Base-by-base conservation (phyloP, 2,329 filamentous ascomycete genomes). In the Hypocreales sp. region DNA sequence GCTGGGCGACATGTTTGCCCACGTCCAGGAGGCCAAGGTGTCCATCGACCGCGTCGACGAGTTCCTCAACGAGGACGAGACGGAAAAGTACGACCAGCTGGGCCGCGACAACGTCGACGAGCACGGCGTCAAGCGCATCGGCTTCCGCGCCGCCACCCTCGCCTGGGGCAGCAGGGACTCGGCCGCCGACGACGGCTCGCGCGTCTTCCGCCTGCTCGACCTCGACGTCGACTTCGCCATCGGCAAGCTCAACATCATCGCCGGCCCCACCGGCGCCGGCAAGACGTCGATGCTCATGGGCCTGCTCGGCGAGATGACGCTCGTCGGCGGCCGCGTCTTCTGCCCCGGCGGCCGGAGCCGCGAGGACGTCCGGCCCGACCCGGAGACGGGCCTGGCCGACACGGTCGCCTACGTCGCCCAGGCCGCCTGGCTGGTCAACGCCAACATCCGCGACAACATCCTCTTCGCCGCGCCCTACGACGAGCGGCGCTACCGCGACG, bases 281-380 rank as follows among this genome's bases (percentile, higher is more conserved):
- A 98, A 98, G 61, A 93, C 87, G 0, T 95, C 87, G 1, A 60
- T 98, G 44, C 63, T 98, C 13, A 93, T 98, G 87, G 90, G 86
- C 16, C 61, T 98, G 15, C 68, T 98, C 2, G 90, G 90, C 33
- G 90, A 98, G 56, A 98, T 98, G 90, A 90, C 80, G 1, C 56
- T 86, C 27, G 55, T 93, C 15, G 65, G 76, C 31, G 90, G 90
- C 30, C 68, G 67, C 8, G 79, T 95, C 6, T 83, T 76, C 51
- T 68, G 95, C 15, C 90, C 90, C 4, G 83, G 86, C 28, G 83
- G 81, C 23, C 72, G 70, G 34, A 84, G 81, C 46, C 77, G 90
- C 38, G 83, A 93, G 46, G 83, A 94, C 33, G 67, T 94, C 17
- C 77, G 65, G 10, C 64, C 74, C 6, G 78, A 95, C 47, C 78